Conservation (phyloP, 768 basidiomycete species). For the Ephemerocybe angulata region DNA sequence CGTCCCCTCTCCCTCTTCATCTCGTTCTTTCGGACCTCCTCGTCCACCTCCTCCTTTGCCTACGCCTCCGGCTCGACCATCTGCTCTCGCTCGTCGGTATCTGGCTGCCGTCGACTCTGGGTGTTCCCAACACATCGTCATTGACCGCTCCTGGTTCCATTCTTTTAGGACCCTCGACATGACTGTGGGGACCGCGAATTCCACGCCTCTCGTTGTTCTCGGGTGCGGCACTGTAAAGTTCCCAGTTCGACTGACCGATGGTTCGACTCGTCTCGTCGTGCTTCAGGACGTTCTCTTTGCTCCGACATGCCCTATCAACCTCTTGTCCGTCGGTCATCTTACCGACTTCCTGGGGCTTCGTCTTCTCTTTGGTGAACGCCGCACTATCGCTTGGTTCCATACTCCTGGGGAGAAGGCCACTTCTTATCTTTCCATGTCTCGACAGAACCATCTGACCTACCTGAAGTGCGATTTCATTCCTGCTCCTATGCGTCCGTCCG, state of each 20-base stretch:
- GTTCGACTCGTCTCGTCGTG: slow-evolving; percentile 2
- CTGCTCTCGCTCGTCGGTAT: slow-evolving; percentile 7
- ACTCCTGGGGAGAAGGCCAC: background rate
- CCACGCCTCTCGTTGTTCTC: slow-evolving; percentile 7
- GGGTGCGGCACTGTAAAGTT: slow-evolving; percentile 15
- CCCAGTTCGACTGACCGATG: background rate
- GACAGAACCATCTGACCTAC: too few relatives aligned
- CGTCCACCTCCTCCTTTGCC: slow-evolving; percentile 13
- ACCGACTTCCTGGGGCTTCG: slow-evolving; percentile 4
- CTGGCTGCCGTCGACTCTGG: slow-evolving; percentile 22
- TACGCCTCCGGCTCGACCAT: too few relatives aligned
- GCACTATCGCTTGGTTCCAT: background rate
- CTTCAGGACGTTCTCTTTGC: slow-evolving; percentile 21
- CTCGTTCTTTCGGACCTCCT: background rate
- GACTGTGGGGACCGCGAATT: slow-evolving; percentile 19
- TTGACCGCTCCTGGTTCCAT: slow-evolving; percentile 15
- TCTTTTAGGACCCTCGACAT: slow-evolving; percentile 8
- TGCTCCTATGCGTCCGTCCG: background rate
- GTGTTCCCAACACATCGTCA: slow-evolving; percentile 17
- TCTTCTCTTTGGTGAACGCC: background rate
- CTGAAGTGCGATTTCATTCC: background rate
- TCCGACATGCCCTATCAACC: slow-evolving; percentile 20
- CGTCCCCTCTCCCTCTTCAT: background rate
- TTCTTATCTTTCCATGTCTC: background rate
- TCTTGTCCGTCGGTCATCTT: slow-evolving; percentile 20